Evolutionary conservation across 2,329 filamentous ascomycete species (phyloP).

Genomic region (Massarina eburnea): DNA sequence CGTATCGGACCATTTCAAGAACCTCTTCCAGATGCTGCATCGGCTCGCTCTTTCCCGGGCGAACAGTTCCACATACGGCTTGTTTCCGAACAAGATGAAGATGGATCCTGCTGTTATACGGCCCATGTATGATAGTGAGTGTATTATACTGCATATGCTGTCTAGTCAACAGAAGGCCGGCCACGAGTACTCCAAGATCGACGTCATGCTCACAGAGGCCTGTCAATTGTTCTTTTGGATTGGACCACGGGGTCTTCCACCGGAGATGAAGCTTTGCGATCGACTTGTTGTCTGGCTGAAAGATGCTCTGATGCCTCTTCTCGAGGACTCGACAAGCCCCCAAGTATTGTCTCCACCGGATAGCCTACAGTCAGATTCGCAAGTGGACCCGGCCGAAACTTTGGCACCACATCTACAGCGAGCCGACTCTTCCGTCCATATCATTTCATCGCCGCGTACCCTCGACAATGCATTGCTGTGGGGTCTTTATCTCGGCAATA

Average conservation of each 20-base stretch:
- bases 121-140: constrained; percentile 21
- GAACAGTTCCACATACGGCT: background rate
- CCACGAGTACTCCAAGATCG: constrained; percentile 12
- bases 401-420: background rate
- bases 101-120: constrained; percentile 14
- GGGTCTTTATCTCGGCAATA: constrained; percentile 18
- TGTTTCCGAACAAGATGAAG: constrained; percentile 5
- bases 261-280: constrained; percentile 20
- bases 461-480: constrained; percentile 17
- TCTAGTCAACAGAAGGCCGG: constrained; percentile 12
- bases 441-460: constrained; percentile 1
- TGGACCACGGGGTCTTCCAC: constrained; percentile 14
- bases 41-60: constrained; percentile 10
- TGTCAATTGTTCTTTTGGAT: constrained; percentile 24
- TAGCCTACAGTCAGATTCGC: background rate
- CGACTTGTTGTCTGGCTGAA: constrained; percentile 18
- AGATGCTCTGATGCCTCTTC: constrained; percentile 16
- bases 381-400: background rate
- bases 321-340: background rate
- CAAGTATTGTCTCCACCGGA: background rate
- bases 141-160: constrained; percentile 13
- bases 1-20: constrained; percentile 9
- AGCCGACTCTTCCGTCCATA: constrained; percentile 5
- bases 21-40: constrained; percentile 16
- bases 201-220: constrained; percentile 18